Evolutionary conservation across 2,329 filamentous ascomycete genomes (phyloP).

Genomic region (Emydomyces testavorans): DNA sequence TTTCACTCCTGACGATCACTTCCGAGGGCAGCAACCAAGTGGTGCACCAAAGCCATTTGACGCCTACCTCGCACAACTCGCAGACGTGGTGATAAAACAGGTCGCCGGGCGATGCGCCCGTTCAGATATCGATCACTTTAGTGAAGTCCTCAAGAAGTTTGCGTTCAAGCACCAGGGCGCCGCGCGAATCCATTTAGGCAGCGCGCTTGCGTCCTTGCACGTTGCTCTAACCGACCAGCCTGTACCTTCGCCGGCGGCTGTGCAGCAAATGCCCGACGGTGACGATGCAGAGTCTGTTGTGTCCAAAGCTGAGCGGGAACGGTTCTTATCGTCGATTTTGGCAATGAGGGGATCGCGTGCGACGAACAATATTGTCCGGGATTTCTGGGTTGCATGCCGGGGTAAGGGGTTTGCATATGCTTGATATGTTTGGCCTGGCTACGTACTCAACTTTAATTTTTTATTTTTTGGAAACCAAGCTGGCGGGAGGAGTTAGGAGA

Average conservation of each 20-base stretch:
- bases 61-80: slow-evolving; percentile 29
- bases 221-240: background rate
- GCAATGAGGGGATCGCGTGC: slow-evolving; percentile 30
- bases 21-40: background rate
- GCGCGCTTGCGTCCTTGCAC: slow-evolving; percentile 26
- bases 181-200: slow-evolving; percentile 29
- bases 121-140: slow-evolving; percentile 35
- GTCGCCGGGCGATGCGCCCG: slow-evolving; percentile 36
- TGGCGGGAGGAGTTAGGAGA: background rate
- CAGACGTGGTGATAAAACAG: slow-evolving; percentile 31
- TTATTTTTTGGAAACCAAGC: background rate
- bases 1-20: slow-evolving; percentile 5
- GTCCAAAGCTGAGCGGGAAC: slow-evolving; percentile 29
- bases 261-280: background rate
- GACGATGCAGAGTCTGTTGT: slow-evolving; percentile 18
- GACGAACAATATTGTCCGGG: slow-evolving; percentile 31
- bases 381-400: slow-evolving; percentile 37
- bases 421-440: slow-evolving; percentile 16
- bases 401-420: slow-evolving; percentile 34
- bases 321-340: slow-evolving; percentile 33
- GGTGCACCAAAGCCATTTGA: slow-evolving; percentile 22
- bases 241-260: slow-evolving; percentile 10
- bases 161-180: slow-evolving; percentile 34
- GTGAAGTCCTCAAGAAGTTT: slow-evolving; percentile 32
- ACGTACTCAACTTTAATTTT: too few relatives aligned